Conservation (phyloP, 2,329 filamentous ascomycete genomes). For the Pseudocercospora eumusae region DNA sequence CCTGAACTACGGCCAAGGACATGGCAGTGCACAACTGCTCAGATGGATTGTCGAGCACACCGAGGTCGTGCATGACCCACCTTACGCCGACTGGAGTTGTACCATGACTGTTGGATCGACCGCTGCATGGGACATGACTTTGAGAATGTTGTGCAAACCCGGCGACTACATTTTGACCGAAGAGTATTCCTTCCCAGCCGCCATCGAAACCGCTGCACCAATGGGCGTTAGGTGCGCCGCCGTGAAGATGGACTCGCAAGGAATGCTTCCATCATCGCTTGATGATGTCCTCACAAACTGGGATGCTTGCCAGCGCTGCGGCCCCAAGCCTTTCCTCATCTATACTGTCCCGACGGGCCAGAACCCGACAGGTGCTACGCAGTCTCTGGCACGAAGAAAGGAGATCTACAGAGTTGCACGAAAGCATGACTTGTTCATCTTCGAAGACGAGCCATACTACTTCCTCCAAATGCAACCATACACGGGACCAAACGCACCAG, state of each 20-base stretch:
- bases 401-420: slow-evolving; percentile 76
- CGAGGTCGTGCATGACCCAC: slow-evolving; percentile 82
- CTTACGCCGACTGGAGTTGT: slow-evolving; percentile 87
- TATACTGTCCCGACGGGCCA: slow-evolving; percentile 80
- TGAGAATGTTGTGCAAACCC: slow-evolving; percentile 77
- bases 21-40: slow-evolving; percentile 81
- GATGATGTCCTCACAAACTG: slow-evolving; percentile 66
- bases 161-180: slow-evolving; percentile 82
- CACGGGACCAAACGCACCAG: slow-evolving; percentile 54
- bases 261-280: slow-evolving; percentile 62
- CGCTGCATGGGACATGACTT: slow-evolving; percentile 76
- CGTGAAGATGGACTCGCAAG: slow-evolving; percentile 66
- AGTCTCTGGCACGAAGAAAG: slow-evolving; percentile 65
- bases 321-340: slow-evolving; percentile 65
- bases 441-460: slow-evolving; percentile 95
- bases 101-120: slow-evolving; percentile 84
- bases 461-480: slow-evolving; percentile 87
- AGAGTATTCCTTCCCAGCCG: slow-evolving; percentile 85
- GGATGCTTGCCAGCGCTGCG: slow-evolving; percentile 59
- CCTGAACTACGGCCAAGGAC: slow-evolving; percentile 90
- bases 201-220: slow-evolving; percentile 65
- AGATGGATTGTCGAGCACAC: slow-evolving; percentile 94
- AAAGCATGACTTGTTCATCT: slow-evolving; percentile 81
- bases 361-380: slow-evolving; percentile 87
- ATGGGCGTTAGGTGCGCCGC: slow-evolving; percentile 63